Base-by-base conservation (phyloP, 345 rosid genomes). In the Chamaenerion angustifolium region DNA sequence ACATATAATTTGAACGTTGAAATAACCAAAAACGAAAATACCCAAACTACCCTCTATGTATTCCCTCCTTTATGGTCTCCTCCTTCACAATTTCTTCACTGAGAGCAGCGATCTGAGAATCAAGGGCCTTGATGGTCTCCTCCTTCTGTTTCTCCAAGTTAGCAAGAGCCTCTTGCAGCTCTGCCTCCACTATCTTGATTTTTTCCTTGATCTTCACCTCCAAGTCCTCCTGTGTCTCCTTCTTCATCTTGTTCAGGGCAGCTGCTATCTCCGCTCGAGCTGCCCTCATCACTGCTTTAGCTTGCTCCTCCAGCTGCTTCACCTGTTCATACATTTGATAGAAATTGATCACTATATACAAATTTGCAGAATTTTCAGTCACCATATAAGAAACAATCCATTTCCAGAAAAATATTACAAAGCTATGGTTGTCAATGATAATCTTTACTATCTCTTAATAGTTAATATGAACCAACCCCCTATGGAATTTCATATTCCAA, bases 241-340 rank as follows among this genome's bases (percentile, higher is more conserved):
- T 78, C 88, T 83, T 80, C 94, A 81, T 87, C 76, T 81, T 78
- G 61, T 66, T 83, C 56, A 86, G 74, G 0, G 92, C 92, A 8
- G 95, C 92, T 8, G 98, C 59, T 21, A 90, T 81, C 68, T 90
- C 98, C 0, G 98, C 98, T 48, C 94, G 74, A 12, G 95, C 88
- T 0, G 98, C 98, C 51, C 71, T 73, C 92, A 90, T 79, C 1
- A 83, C 63, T 0, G 95, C 81, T 10, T 75, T 80, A 0, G 83
- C 94, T 61, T 90, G 82, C 46, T 86, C 95, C 44, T 90, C 95
- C 16, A 90, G 80, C 69, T 75, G 68, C 72, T 90, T 90, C 42
- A 86, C 94, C 52, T 48, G 52, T 48, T 48, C 52, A 23, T 3
- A 47, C 51, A n/a, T n/a, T n/a, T n/a, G n/a, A n/a, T n/a, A n/a